Base-by-base conservation (phyloP, 768 basidiomycete genomes). In the Psilocybe cyanescens region DNA sequence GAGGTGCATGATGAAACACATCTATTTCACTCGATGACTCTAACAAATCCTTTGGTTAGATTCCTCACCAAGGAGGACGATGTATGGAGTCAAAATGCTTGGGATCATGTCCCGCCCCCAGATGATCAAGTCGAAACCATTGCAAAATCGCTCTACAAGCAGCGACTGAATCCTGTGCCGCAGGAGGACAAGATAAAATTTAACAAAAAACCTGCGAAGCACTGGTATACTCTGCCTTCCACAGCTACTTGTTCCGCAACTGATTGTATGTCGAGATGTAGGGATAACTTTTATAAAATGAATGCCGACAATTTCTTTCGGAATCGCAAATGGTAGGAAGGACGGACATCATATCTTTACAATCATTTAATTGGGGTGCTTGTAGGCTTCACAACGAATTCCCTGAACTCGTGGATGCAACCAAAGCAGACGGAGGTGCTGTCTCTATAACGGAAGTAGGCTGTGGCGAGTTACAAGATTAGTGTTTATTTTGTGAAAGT, bases 211-310 rank as follows among this genome's bases (percentile, higher is more conserved):
- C 91, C 91, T 2, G 84, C 90, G 0, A 85, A 80, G 59, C 82
- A 89, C 66, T 94, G 92, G 92, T 91, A 63, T 55, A 77, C 70
- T 39, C 61, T 51, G 50, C 17, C 44, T 50, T 50, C 4, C 49
- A 28, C 24, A 17, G 33, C 29, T 17, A 19, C 24, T 16, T 35
- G 35, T 24, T 24, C 31, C 31, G 4, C 35, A 16, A 12, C 39
- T 58, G 16, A 59, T 58, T 33, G 16, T 41, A 29, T 33, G 28
- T 63, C 28, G 48, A 62, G 50, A 59, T 47, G 17, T 68, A 97
- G 96, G 96, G 92, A 99, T 71, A 87, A 88, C 58, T 98, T 99
- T 69, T 99, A 99, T 81, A 89, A 90, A 68, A 82, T 81, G 56
- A 95, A 97, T 63, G 80, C 86, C 19, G 83, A 78, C 70, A 95